A percentile compares a stretch with the other conserved stretches of the same genome.
phyloP scores from a whole-genome alignment of 176 grass and related monocot species.

The Leersia perrieri region DNA sequence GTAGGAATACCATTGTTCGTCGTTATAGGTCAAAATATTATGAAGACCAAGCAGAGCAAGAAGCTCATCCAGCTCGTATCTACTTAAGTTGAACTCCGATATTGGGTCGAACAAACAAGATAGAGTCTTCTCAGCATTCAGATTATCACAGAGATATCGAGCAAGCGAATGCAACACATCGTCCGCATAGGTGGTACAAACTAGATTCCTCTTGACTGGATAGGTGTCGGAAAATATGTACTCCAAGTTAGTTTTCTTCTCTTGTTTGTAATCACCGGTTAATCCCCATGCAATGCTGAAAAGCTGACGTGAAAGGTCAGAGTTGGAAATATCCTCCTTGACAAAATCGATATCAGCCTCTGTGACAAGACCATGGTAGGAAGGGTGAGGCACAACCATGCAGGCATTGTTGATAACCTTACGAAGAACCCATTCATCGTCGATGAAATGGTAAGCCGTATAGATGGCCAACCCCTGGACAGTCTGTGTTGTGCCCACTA shows the following conservation, averaged over 20 bases:
- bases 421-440: background rate
- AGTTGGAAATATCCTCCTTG: no score
- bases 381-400: background rate
- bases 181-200: background rate
- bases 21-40: background rate
- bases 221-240: no score
- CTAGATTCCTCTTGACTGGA: accelerated
- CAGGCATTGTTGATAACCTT: background rate
- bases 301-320: no score
- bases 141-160: background rate
- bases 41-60: background rate
- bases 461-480: background rate
- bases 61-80: background rate
- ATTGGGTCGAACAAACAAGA: no score
- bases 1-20: background rate
- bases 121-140: background rate
- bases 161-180: background rate
- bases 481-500: background rate
- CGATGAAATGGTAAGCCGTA: background rate
- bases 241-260: no score
- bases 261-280: background rate
- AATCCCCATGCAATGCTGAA: background rate
- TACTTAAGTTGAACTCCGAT: background rate
- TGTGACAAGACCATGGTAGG: no score
- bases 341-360: no score